A percentile compares a stretch with the other conserved stretches of the same genome.
Evolutionary conservation across 805 yeast species (phyloP).

Genomic region (Ogataea neopini): DNA sequence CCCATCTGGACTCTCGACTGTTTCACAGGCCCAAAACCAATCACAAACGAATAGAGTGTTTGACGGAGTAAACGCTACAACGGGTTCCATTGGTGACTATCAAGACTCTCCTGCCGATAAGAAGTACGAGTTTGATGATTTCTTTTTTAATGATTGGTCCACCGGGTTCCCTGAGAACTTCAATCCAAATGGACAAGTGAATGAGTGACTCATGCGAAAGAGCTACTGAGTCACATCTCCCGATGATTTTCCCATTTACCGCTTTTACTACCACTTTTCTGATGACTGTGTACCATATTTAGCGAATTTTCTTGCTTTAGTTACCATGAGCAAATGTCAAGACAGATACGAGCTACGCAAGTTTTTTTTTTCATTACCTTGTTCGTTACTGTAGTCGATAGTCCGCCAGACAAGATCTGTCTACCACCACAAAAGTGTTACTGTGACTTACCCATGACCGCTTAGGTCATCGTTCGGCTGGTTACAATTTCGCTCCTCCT

Average conservation of each 20-base stretch:
- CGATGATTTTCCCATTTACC: no score
- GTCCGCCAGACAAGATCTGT: no score
- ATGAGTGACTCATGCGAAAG: no score
- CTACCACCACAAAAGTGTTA: no score
- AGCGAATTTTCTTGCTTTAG: background rate
- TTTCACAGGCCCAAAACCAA: slow-evolving; percentile 26
- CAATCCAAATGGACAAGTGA: slow-evolving; percentile 9
- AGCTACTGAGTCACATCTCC: no score
- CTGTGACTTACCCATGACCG: background rate
- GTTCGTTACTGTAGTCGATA: no score
- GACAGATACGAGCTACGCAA: no score
- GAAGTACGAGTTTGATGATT: slow-evolving; percentile 30
- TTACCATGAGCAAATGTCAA: no score
- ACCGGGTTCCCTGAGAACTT: slow-evolving; percentile 24
- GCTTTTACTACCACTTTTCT: background rate
- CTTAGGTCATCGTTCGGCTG: no score
- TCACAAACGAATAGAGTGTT: slow-evolving; percentile 31
- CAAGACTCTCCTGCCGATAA: slow-evolving; percentile 19
- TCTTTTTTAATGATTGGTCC: slow-evolving; percentile 31
- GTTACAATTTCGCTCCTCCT: no score
- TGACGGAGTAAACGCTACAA: slow-evolving; percentile 30
- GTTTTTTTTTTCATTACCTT: no score
- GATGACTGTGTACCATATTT: background rate
- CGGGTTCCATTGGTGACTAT: slow-evolving; percentile 16
- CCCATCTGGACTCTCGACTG: slow-evolving; percentile 36